Evolutionary conservation across 2,329 filamentous ascomycete genomes (phyloP), one percentile per base, ranked within the genome.

Genomic region (Fusarium buxicola): DNA sequence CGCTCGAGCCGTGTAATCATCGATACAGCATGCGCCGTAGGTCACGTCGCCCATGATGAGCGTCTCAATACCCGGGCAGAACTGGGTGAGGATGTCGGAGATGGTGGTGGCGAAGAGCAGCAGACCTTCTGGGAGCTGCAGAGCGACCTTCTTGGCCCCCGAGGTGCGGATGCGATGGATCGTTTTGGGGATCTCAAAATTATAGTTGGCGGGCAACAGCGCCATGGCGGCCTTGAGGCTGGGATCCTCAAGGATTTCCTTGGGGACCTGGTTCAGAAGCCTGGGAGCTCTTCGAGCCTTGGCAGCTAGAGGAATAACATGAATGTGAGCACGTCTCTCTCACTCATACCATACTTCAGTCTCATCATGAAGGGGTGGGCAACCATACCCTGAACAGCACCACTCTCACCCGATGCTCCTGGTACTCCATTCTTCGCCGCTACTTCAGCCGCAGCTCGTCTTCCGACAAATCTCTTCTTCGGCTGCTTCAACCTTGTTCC

Each of bases 11-110:
- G 95, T 99, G 78, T 96, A 99, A 78, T 99, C 95, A 75, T 99
- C 95, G 70, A 99, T 97, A 74, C 95, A 99, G 81, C 95, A 99
- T 18, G 95, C 95, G 63, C 95, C 95, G 75, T 99, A 99, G 1
- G 95, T 99, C 38, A 99, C 95, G 75, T 99, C 95, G 60, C 95
- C 95, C 95, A 99, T 99, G 76, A 99, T 99, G 50, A 98, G 83
- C 2, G 94, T 98, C 75, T 96, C 92, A 35, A 91, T 90, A 2
- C 91, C 93, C 0, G 92, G 90, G 73, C 95, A 99, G 80, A 99
- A 99, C 73, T 94, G 91, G 1, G 91, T 92, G 43, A 99, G 82
- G 70, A 99, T 98, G 74, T 99, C 95, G 4, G 95, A 97, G 68
- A 99, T 94, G 31, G 95, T 99, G 24, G 95, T 98, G 18, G 95